Conservation (phyloP, 805 yeast species). For the Scheffersomyces spartinae region DNA sequence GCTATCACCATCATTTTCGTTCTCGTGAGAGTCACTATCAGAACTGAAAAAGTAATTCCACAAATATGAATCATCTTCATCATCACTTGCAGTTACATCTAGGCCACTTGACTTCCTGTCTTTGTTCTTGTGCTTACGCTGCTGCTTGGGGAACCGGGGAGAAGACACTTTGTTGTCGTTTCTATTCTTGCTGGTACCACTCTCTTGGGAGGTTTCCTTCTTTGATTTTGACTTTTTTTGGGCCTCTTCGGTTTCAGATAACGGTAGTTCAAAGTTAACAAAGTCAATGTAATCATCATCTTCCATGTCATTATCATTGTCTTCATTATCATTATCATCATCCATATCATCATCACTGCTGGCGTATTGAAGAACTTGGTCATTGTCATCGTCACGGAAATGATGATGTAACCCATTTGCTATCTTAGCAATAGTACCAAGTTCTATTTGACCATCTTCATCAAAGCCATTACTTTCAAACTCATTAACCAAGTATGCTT, state of each 20-base stretch:
- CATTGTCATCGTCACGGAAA: constrained; percentile 11
- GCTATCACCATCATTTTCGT: constrained; percentile 9
- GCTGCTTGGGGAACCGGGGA: not conserved
- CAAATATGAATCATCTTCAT: constrained; percentile 59
- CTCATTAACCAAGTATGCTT: constrained; percentile 32
- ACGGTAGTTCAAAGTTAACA: constrained; percentile 22
- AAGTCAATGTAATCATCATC: constrained; percentile 33
- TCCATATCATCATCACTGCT: constrained; percentile 23
- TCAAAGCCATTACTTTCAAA: constrained; percentile 35
- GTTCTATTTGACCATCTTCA: constrained; percentile 26
- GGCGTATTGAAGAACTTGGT: constrained; percentile 30
- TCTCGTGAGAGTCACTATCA: constrained; percentile 21
- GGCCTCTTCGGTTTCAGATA: constrained; percentile 12
- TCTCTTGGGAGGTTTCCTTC: too few species aligned
- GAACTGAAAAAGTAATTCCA: constrained; percentile 62
- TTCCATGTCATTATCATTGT: constrained; percentile 17
- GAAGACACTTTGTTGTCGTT: too few species aligned
- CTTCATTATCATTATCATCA: constrained; percentile 24
- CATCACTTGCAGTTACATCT: constrained; percentile 18
- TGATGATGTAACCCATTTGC: constrained; percentile 1
- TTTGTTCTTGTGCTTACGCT: constrained; percentile 1
- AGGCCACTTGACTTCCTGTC: constrained; percentile 2
- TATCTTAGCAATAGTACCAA: constrained; percentile 14
- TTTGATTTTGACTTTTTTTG: too few species aligned
- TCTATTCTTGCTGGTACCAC: too few species aligned